Evolutionary conservation across 2,329 filamentous ascomycete species (phyloP).

Genomic region (Cladosporium oxysporum): DNA sequence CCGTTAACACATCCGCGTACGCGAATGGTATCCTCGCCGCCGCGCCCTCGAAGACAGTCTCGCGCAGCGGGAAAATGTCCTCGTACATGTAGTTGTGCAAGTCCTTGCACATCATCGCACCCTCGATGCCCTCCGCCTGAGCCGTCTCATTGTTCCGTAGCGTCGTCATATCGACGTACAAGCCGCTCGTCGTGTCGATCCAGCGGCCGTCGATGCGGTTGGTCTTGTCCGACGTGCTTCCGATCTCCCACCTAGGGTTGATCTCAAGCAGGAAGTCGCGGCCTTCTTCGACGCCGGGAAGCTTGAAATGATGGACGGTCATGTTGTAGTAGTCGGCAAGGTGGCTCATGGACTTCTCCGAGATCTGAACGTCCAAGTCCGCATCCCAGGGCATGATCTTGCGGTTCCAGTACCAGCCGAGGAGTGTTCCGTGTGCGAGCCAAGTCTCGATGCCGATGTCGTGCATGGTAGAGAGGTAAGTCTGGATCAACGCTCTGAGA

Average conservation of each 20-base stretch:
- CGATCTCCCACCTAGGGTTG: slow-evolving; percentile 57
- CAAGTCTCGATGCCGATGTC: slow-evolving; percentile 60
- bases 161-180: slow-evolving; percentile 65
- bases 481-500: slow-evolving; percentile 55
- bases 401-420: slow-evolving; percentile 66
- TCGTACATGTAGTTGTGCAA: slow-evolving; percentile 54
- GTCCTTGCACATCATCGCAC: slow-evolving; percentile 59
- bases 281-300: slow-evolving; percentile 23
- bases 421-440: slow-evolving; percentile 63
- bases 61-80: slow-evolving; percentile 59
- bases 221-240: slow-evolving; percentile 46
- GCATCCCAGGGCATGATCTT: slow-evolving; percentile 64
- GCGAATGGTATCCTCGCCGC: slow-evolving; percentile 58
- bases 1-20: slow-evolving; percentile 55
- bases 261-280: slow-evolving; percentile 58
- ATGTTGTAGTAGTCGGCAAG: slow-evolving; percentile 63
- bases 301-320: slow-evolving; percentile 54
- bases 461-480: slow-evolving; percentile 58
- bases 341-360: slow-evolving; percentile 56
- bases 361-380: slow-evolving; percentile 62
- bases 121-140: slow-evolving; percentile 41
- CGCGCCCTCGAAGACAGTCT: slow-evolving; percentile 55
- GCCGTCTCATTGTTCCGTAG: slow-evolving; percentile 50
- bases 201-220: slow-evolving; percentile 64
- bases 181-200: slow-evolving; percentile 60